These are phyloP conservation scores for Neofusicoccum parvum DNA, from an alignment of 2,329 filamentous ascomycete species.

Conservation along the genomic window DNA sequence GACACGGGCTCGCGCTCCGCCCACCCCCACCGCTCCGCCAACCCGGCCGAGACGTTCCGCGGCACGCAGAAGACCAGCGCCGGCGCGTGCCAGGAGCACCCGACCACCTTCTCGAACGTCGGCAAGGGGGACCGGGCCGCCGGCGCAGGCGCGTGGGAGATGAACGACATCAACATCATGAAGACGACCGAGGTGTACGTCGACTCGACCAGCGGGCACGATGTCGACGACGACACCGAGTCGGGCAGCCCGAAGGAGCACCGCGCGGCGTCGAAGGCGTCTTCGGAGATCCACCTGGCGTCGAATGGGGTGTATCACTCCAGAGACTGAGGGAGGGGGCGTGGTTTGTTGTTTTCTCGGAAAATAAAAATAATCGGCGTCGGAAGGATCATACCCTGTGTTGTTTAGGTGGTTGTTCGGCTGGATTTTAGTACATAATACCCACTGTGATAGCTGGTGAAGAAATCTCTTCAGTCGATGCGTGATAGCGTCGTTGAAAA, in stretches of 20 bases:
- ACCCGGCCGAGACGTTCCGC: background rate
- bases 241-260: background rate
- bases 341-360: too few species aligned
- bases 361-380: too few species aligned
- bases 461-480: too few species aligned
- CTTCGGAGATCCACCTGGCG: background rate
- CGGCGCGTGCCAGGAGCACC: background rate
- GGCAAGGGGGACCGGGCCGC: background rate
- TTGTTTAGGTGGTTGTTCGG: too few species aligned
- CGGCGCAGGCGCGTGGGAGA: background rate
- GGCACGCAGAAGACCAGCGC: background rate
- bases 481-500: too few species aligned
- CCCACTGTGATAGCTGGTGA: too few species aligned
- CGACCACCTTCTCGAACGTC: background rate
- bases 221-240: background rate
- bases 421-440: too few species aligned
- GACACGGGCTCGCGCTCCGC: background rate
- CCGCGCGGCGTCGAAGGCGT: background rate
- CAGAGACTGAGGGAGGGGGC: background rate
- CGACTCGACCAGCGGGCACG: background rate
- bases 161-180: slow-evolving; percentile 3
- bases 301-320: background rate
- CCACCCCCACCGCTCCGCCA: background rate
- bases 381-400: too few species aligned
- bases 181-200: slow-evolving; percentile 8